phyloP scores from a whole-genome alignment of 352 stramenopile species.

The Globisporangium acanthophoron region DNA sequence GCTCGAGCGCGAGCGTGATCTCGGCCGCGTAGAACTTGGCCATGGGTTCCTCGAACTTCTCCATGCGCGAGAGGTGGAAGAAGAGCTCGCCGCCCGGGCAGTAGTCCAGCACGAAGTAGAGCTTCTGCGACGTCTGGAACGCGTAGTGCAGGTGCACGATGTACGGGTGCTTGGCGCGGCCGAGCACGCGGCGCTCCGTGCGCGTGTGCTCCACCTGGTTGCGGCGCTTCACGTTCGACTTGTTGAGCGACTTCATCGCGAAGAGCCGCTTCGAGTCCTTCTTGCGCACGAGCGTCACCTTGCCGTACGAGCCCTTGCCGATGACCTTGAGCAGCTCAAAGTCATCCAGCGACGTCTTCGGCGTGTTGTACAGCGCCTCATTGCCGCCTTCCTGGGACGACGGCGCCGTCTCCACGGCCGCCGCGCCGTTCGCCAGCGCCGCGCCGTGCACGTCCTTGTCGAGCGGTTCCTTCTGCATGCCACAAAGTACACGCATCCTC shows the following conservation, averaged over 20 bases:
- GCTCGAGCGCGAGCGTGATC: conserved; percentile 84
- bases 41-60: conserved; percentile 86
- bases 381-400: conserved; percentile 20
- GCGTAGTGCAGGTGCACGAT: conserved; percentile 90
- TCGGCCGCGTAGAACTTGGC: conserved; percentile 90
- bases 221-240: conserved; percentile 84
- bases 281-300: conserved; percentile 87
- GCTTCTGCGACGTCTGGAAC: conserved; percentile 88
- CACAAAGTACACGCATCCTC: background rate
- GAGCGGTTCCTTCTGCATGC: conserved; percentile 61
- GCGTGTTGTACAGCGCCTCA: conserved; percentile 77
- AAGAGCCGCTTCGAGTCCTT: conserved; percentile 74
- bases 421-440: conserved; percentile 13
- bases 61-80: conserved; percentile 87
- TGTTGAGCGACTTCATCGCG: conserved; percentile 89
- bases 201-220: conserved; percentile 85
- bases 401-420: conserved; percentile 6
- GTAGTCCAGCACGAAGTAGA: conserved; percentile 92
- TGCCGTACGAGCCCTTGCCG: conserved; percentile 90
- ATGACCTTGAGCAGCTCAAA: conserved; percentile 93
- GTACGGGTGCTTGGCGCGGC: conserved; percentile 87
- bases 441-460: conserved; percentile 44
- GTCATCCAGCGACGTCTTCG: conserved; percentile 88
- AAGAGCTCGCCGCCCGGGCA: conserved; percentile 89
- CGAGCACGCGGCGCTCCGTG: conserved; percentile 80